Conservation (phyloP, 495 filamentous ascomycete species). For the Penicillium subrubescens region DNA sequence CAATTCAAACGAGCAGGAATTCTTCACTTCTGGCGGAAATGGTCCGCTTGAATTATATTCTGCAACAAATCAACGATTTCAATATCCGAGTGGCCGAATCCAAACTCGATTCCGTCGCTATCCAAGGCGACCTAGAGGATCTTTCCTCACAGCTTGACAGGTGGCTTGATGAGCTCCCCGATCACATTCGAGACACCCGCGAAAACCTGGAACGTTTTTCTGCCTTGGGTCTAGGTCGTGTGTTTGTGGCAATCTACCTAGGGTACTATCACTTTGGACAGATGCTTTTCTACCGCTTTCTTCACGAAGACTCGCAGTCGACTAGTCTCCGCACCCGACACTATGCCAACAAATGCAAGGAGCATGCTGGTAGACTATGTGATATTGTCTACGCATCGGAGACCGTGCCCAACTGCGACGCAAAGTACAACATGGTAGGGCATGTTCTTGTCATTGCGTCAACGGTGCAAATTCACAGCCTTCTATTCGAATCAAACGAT, state of each 20-base stretch:
- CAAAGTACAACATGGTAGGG: conserved; percentile 42
- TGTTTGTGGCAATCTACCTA: conserved; percentile 43
- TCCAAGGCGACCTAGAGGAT: conserved; percentile 20
- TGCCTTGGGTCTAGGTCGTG: conserved; percentile 36
- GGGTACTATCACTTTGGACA: conserved; percentile 47
- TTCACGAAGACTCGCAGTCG: conserved; percentile 27
- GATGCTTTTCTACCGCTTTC: conserved; percentile 46
- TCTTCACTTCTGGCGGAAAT: conserved; percentile 37
- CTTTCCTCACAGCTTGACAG: conserved; percentile 31
- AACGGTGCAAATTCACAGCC: conserved; percentile 44
- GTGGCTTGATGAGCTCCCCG: conserved; percentile 33
- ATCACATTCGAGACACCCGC: conserved; percentile 32
- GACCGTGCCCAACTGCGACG: conserved; percentile 33
- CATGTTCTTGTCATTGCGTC: conserved; percentile 46
- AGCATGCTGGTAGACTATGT: conserved; percentile 34
- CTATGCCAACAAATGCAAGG: conserved; percentile 40
- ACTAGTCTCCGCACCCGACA: conserved; percentile 12
- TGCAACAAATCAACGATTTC: conserved; percentile 37
- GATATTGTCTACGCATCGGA: conserved; percentile 39
- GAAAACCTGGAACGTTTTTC: conserved; percentile 31
- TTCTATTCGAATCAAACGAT: conserved; percentile 34
- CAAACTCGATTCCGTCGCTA: conserved; percentile 5
- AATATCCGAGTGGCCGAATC: conserved; percentile 29
- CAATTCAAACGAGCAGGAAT: background rate
- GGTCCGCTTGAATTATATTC: conserved; percentile 37